phyloP scores from a whole-genome alignment of 2,329 filamentous ascomycete genomes.

The Apiospora aurea region DNA sequence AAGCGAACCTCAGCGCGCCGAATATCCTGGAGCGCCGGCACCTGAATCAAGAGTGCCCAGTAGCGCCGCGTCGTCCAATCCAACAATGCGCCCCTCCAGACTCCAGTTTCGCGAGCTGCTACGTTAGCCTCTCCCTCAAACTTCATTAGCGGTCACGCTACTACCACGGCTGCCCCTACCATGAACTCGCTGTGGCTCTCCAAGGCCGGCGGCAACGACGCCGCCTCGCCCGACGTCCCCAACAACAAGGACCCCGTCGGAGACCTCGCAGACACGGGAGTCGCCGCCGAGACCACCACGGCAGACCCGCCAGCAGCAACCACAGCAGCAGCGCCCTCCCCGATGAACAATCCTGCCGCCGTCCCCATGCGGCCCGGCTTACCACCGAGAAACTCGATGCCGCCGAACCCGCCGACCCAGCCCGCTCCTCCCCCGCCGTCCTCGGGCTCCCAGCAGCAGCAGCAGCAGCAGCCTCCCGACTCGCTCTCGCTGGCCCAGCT shows the following conservation, averaged over 20 bases:
- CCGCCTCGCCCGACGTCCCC: constrained; percentile 36
- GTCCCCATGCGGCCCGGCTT: constrained; percentile 37
- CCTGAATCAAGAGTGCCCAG: background rate
- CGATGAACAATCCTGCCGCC: constrained; percentile 26
- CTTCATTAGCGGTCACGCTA: constrained; percentile 23
- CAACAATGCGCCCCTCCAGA: constrained; percentile 5
- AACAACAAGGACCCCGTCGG: constrained; percentile 33
- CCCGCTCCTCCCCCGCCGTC: constrained; percentile 37
- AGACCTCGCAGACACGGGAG: constrained; percentile 42
- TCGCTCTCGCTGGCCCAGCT: constrained; percentile 80
- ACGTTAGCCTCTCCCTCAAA: constrained; percentile 11
- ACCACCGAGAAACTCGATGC: constrained; percentile 40
- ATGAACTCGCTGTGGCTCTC: constrained; percentile 57
- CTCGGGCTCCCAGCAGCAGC: constrained; percentile 32
- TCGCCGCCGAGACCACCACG: constrained; percentile 39
- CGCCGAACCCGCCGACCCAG: constrained; percentile 40
- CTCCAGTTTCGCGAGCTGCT: constrained; percentile 19
- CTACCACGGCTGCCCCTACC: constrained; percentile 30
- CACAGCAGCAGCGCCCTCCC: constrained; percentile 28
- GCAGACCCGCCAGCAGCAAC: constrained; percentile 28
- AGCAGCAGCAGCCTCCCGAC: constrained; percentile 56
- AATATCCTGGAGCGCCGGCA: background rate
- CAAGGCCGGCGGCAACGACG: constrained; percentile 40
- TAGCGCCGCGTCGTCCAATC: background rate
- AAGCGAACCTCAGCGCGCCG: background rate